phyloP scores from a whole-genome alignment of 352 stramenopile genomes.

The Sclerospora graminicola region DNA sequence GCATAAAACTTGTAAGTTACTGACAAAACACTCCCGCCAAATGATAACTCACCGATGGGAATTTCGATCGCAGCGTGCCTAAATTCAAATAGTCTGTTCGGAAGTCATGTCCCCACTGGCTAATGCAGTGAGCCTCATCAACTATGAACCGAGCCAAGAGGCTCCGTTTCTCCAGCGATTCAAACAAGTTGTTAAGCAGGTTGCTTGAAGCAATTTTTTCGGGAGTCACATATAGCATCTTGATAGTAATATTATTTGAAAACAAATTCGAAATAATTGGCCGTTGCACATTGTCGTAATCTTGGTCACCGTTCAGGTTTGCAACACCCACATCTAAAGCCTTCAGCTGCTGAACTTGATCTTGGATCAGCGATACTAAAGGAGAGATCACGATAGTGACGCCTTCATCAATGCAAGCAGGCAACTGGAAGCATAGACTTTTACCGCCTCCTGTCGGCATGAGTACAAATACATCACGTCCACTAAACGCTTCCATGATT shows the following conservation, averaged over 20 bases:
- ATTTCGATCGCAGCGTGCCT: slow-evolving; percentile 85
- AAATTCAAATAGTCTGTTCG: slow-evolving; percentile 97
- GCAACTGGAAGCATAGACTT: slow-evolving; percentile 96
- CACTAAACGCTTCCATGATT: slow-evolving; percentile 88
- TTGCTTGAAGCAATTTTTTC: slow-evolving; percentile 92
- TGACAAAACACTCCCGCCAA: background rate
- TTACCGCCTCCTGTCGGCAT: slow-evolving; percentile 99
- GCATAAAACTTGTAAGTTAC: background rate
- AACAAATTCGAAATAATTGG: slow-evolving; percentile 86
- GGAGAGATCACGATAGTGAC: slow-evolving; percentile 97
- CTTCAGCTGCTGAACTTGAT: slow-evolving; percentile 95
- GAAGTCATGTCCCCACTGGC: slow-evolving; percentile 99
- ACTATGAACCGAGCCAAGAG: slow-evolving; percentile 96
- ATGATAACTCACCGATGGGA: slow-evolving; percentile 70
- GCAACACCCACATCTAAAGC: slow-evolving; percentile 87
- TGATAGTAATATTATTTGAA: slow-evolving; percentile 82
- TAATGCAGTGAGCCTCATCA: slow-evolving; percentile 95
- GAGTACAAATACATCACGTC: slow-evolving; percentile 95
- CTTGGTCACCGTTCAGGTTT: slow-evolving; percentile 78
- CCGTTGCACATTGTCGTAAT: slow-evolving; percentile 77
- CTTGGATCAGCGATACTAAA: slow-evolving; percentile 97
- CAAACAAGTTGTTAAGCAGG: slow-evolving; percentile 81
- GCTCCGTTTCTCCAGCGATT: slow-evolving; percentile 59
- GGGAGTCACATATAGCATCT: slow-evolving; percentile 97
- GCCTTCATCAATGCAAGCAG: slow-evolving; percentile 83